phyloP scores from a whole-genome alignment of 75 land plant genomes.

The Adiantum capillusveneris region DNA sequence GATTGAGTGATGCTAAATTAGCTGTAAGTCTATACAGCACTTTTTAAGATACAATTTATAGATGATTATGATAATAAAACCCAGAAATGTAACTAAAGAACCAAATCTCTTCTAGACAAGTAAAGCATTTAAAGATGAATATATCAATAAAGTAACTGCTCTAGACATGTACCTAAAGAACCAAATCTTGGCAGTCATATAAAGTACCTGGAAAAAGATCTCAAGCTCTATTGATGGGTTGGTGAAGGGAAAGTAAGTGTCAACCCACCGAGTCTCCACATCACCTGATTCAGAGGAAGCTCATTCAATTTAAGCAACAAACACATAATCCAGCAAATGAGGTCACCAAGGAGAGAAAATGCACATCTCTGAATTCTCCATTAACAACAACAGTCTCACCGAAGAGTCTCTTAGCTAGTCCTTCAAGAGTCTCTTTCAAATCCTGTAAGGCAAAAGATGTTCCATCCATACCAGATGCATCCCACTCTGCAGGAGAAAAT shows the following conservation, averaged over 20 bases:
- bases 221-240: conserved; percentile 93
- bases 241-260: conserved; percentile 95
- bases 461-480: conserved; percentile 63
- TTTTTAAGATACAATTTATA: too few relatives aligned
- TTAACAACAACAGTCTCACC: conserved; percentile 30
- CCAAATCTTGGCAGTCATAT: background rate
- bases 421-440: conserved; percentile 61
- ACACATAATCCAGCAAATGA: too few relatives aligned
- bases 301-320: background rate
- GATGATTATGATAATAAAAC: too few relatives aligned
- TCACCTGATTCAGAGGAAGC: conserved; percentile 30
- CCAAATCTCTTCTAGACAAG: too few relatives aligned
- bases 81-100: too few relatives aligned
- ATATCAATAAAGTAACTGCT: too few relatives aligned
- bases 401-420: conserved; percentile 72
- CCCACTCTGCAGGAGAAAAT: conserved; percentile 68
- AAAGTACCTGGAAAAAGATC: conserved; percentile 72
- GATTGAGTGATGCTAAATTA: too few relatives aligned
- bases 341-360: background rate
- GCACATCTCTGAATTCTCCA: background rate
- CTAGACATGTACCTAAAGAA: too few relatives aligned
- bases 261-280: conserved; percentile 96
- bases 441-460: conserved; percentile 73
- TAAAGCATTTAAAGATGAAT: too few relatives aligned
- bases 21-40: too few relatives aligned